Base-by-base conservation (phyloP, 2,329 filamentous ascomycete genomes). In the Cercospora sp. region DNA sequence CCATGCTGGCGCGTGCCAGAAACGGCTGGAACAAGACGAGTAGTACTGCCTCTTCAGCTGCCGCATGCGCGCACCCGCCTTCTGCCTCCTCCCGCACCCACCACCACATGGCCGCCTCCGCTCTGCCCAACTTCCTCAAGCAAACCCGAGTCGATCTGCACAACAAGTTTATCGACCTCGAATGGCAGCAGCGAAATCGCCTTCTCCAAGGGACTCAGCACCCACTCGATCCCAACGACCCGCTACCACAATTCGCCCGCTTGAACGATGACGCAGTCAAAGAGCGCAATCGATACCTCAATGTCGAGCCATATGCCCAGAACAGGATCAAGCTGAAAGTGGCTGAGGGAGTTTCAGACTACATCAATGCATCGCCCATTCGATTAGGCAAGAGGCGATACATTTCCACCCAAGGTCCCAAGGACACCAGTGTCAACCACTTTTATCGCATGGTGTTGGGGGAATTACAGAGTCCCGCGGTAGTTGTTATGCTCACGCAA, bases 401-500 rank as follows among this genome's bases (percentile, higher is more conserved):
- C 79, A 97, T 99, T 73, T 95, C 94, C 63, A 97, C 96, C 79
- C 77, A 89, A 82, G 95, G 95, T 0, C 95, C 95, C 5, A 97
- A 94, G 75, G 80, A 85, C 68, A 87, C 88, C 28, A 92, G 91
- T 16, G 85, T 90, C 65, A 88, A 89, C 72, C 93, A 97, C 76
- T 91, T 97, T 72, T 99, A 94, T 92, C 92, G 95, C 76, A 99
- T 99, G 95, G 84, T 97, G 40, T 88, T 84, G n/a, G 80, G 81
- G 28, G 88, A 89, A 57, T 88, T 90, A 2, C 66, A 70, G 51
- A 77, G 76, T 30, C 79, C 81, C 1, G 93, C 89, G 1, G 92
- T 98, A 66, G 90, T 98, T 63, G 90, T 98, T 66, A 97, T 98
- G 92, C 87, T 99, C 70, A 99, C 94, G 2, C 92, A 93, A 77